Evolutionary conservation across 2,329 filamentous ascomycete genomes (phyloP).

Genomic region (Penicillium sp.): DNA sequence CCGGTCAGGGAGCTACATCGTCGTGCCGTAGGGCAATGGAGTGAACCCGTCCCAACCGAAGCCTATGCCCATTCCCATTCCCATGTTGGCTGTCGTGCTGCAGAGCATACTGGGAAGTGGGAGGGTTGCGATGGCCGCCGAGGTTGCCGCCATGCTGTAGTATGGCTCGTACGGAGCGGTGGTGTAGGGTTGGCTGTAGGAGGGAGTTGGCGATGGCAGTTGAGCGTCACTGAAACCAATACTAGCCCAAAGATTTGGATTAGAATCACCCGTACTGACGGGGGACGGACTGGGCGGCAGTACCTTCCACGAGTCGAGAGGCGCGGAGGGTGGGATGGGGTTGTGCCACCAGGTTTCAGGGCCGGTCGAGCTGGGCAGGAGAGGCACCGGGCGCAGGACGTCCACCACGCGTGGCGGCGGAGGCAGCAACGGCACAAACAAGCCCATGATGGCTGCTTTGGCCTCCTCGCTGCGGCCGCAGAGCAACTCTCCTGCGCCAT

Average conservation of each 20-base stretch:
- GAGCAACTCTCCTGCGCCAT: slow-evolving; percentile 87
- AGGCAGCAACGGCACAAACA: slow-evolving; percentile 80
- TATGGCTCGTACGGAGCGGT: slow-evolving; percentile 63
- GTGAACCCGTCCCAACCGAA: slow-evolving; percentile 78
- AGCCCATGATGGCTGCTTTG: slow-evolving; percentile 74
- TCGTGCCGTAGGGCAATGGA: slow-evolving; percentile 59
- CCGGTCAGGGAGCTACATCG: slow-evolving; percentile 55
- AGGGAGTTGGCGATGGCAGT: slow-evolving; percentile 71
- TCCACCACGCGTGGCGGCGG: slow-evolving; percentile 86
- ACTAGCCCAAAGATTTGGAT: slow-evolving; percentile 70
- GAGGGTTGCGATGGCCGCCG: slow-evolving; percentile 67
- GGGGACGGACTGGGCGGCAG: slow-evolving; percentile 77
- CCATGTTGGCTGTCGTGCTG: slow-evolving; percentile 69
- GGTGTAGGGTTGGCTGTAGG: slow-evolving; percentile 72
- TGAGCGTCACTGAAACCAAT: slow-evolving; percentile 69
- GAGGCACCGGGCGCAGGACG: slow-evolving; percentile 75
- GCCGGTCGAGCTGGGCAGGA: slow-evolving; percentile 76
- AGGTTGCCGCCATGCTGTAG: slow-evolving; percentile 72
- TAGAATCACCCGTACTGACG: slow-evolving; percentile 67
- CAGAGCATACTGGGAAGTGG: slow-evolving; percentile 87
- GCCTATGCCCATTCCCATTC: slow-evolving; percentile 27
- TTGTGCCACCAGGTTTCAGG: slow-evolving; percentile 77
- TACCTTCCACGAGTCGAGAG: slow-evolving; percentile 84
- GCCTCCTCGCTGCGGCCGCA: slow-evolving; percentile 89
- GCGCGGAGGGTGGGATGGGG: slow-evolving; percentile 60